Percentiles rank a stretch among this genome's conserved stretches.
These are phyloP conservation scores for Epicoccum nigrum DNA, from an alignment of 2,329 filamentous ascomycete species.

Conservation along the genomic window DNA sequence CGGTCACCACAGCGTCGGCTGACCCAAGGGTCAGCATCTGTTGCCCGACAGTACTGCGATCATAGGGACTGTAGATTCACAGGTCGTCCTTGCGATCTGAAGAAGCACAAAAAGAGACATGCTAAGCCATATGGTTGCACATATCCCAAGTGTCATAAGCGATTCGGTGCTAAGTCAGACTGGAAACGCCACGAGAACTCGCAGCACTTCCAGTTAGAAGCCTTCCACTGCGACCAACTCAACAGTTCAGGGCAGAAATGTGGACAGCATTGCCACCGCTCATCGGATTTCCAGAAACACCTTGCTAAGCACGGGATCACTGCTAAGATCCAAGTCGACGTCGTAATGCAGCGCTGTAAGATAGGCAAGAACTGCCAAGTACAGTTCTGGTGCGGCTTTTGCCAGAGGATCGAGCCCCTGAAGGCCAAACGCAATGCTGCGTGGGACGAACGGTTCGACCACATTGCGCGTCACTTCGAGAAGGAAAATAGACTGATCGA, in stretches of 20 bases:
- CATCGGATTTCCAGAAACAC: slow-evolving; percentile 67
- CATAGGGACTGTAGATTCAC: slow-evolving; percentile 1
- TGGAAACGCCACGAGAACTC: slow-evolving; percentile 90
- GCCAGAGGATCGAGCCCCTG: slow-evolving; percentile 62
- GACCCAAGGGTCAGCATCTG: slow-evolving; percentile 18
- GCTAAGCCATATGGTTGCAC: slow-evolving; percentile 83
- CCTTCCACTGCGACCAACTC: slow-evolving; percentile 69
- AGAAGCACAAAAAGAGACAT: slow-evolving; percentile 84
- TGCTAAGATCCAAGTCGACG: slow-evolving; percentile 36
- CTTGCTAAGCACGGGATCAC: slow-evolving; percentile 59
- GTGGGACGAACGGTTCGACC: slow-evolving; percentile 68
- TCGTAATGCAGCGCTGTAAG: slow-evolving; percentile 60
- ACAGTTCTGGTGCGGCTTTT: slow-evolving; percentile 90
- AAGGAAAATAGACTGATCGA: slow-evolving; percentile 60
- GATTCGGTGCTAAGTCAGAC: slow-evolving; percentile 91
- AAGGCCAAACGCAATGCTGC: slow-evolving; percentile 59
- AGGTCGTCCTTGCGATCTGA: slow-evolving; percentile 46
- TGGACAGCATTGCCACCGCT: slow-evolving; percentile 63
- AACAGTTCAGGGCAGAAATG: slow-evolving; percentile 51
- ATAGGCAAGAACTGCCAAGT: slow-evolving; percentile 69
- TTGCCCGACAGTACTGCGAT: slow-evolving; percentile 25
- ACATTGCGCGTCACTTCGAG: slow-evolving; percentile 76
- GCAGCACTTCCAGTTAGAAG: slow-evolving; percentile 74
- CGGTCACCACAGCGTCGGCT: slow-evolving; percentile 19
- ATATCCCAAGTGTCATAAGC: slow-evolving; percentile 69